Base-by-base conservation (phyloP, 129 eudicot genomes). In the Cynara cardunculus region DNA sequence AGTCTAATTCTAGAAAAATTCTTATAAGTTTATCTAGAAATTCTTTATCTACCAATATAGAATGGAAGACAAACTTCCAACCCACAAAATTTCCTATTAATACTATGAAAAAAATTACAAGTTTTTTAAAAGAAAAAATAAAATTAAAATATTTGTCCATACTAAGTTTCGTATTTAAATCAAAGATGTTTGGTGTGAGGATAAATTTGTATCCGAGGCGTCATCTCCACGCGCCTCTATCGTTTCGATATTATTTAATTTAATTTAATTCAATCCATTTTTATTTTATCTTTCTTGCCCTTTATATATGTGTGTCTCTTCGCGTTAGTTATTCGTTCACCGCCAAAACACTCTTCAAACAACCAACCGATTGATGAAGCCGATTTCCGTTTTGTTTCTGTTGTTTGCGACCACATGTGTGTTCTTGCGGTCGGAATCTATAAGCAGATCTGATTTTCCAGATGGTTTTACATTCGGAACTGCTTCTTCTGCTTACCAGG, bases 401-500 rank as follows among this genome's bases (percentile, higher is more conserved):
- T 22, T 84, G 5, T 7, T 75, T 22, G 28, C 83, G 19, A 37
- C 83, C 9, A 5, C 82, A 68, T 68, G 59, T 2, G 22, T 83
- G 72, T 34, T 86, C 37, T 66, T 65, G 28, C 69, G 26, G 28
- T 81, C 88, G 0, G 89, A 86, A 78, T 82, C 90, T 68, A 86
- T 89, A 56, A 83, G 88, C 87, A 74, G 94, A 44, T 78, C 70
- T 10, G 95, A 89, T 89, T 94, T 91, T 82, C 95, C 97, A 44
- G 25, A 84, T 65, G 95, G 90, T 28, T 94, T 94, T 74, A 69
- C 85, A 71, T 94, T 91, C 81, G 98, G 98, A 81, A 94, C 97
- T 22, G 98, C 98, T 82, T 94, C 98, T 75, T 91, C 98, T 24
- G 97, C 98, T 84, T 94, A 74, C 66, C 98, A 94, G 97, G 97